phyloP scores from a whole-genome alignment of 768 basidiomycete species.

The Boletus sensibilis region DNA sequence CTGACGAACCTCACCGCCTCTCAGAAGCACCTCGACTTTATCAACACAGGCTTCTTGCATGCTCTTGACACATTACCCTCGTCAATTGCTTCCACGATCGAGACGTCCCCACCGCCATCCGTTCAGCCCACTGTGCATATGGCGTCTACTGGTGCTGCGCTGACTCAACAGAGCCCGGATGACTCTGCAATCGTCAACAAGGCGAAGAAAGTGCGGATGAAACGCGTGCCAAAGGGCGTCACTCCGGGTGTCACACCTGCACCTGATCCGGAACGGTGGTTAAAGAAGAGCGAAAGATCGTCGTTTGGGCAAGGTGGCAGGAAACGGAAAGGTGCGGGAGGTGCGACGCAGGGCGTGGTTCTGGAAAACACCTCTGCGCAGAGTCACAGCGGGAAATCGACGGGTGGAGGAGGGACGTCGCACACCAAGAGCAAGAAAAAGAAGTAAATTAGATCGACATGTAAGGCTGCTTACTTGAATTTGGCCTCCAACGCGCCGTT shows the following conservation, averaged over 20 bases:
- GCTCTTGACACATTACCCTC: slow-evolving; percentile 61
- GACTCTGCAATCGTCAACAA: slow-evolving; percentile 39
- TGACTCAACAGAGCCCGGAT: slow-evolving; percentile 28
- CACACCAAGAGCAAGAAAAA: slow-evolving; percentile 65
- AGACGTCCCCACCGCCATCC: slow-evolving; percentile 60
- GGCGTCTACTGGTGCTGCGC: slow-evolving; percentile 24
- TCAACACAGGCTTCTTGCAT: slow-evolving; percentile 64
- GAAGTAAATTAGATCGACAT: slow-evolving; percentile 45
- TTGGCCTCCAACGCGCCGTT: slow-evolving; percentile 19
- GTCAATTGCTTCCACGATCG: slow-evolving; percentile 50
- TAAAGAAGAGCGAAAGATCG: slow-evolving; percentile 82
- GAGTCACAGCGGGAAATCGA: slow-evolving; percentile 34
- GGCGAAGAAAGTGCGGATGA: slow-evolving; percentile 53
- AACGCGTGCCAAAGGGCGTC: slow-evolving; percentile 74
- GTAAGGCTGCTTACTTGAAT: slow-evolving; percentile 20
- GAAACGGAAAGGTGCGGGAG: slow-evolving; percentile 54
- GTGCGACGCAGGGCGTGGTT: slow-evolving; percentile 67
- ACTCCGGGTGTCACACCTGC: slow-evolving; percentile 75
- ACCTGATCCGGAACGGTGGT: slow-evolving; percentile 85
- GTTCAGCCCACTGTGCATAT: slow-evolving; percentile 35
- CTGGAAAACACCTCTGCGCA: slow-evolving; percentile 24
- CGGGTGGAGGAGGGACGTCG: slow-evolving; percentile 36
- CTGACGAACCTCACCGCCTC: slow-evolving; percentile 82
- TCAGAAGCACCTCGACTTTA: slow-evolving; percentile 81
- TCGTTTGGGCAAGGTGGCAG: slow-evolving; percentile 50